Conservation (phyloP, 768 basidiomycete species). For the Auriculariales sp. region DNA sequence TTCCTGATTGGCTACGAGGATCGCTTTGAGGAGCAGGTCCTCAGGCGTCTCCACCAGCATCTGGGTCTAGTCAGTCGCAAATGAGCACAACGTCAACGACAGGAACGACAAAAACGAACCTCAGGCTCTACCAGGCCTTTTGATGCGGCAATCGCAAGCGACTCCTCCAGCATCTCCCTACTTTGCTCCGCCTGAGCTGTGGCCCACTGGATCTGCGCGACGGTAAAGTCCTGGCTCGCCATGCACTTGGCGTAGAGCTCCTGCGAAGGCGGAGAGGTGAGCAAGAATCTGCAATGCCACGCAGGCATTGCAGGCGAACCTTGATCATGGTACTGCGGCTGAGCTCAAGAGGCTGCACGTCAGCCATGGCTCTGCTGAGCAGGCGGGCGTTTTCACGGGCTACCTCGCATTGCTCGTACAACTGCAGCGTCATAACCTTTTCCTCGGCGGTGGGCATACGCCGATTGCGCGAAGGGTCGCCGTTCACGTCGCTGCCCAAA, state of each 20-base stretch:
- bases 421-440: conserved; percentile 68
- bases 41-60: neutral
- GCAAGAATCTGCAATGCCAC: neutral
- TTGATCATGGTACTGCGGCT: conserved; percentile 46
- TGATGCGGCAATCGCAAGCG: neutral
- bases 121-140: no score
- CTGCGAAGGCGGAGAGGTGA: conserved; percentile 22
- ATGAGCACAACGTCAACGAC: no score
- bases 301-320: no score
- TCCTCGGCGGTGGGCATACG: no score
- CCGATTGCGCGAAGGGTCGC: no score
- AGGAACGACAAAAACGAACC: no score
- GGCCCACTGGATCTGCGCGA: conserved; percentile 85
- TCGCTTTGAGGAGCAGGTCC: neutral
- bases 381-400: conserved; percentile 70
- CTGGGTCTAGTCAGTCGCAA: neutral
- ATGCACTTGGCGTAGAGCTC: conserved; percentile 74
- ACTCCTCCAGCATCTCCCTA: conserved; percentile 15
- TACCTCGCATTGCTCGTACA: conserved; percentile 77
- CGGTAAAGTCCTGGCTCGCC: conserved; percentile 71
- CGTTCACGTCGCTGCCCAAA: no score
- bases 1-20: neutral
- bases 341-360: conserved; percentile 57
- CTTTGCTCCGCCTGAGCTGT: conserved; percentile 66
- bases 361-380: conserved; percentile 53